Percentiles rank a stretch among this genome's conserved stretches.
phyloP scores from a whole-genome alignment of 2,329 filamentous ascomycete species.

The Phaeosphaeriaceae sp. region DNA sequence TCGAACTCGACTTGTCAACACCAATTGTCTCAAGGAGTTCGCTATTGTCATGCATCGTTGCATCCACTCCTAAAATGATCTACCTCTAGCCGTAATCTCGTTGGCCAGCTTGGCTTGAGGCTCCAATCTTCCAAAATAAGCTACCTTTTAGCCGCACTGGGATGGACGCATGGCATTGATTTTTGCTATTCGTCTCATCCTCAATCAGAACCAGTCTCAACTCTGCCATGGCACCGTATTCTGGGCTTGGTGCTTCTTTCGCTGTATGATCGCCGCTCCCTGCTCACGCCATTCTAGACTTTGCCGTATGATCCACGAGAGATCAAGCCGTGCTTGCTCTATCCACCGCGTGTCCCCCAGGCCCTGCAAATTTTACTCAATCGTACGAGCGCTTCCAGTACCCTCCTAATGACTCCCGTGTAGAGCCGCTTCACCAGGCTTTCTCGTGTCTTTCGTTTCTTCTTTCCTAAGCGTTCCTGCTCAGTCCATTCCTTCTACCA shows the following conservation, averaged over 20 bases:
- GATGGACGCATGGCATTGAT: slow-evolving; percentile 35
- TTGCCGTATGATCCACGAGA: slow-evolving; percentile 22
- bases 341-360: slow-evolving; percentile 5
- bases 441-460: slow-evolving; percentile 30
- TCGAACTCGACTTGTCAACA: slow-evolving; percentile 37
- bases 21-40: slow-evolving; percentile 48
- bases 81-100: slow-evolving; percentile 26
- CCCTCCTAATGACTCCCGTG: slow-evolving; percentile 36
- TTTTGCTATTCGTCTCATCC: slow-evolving; percentile 40
- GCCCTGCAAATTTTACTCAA: slow-evolving; percentile 33
- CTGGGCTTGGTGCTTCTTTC: slow-evolving; percentile 37
- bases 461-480: slow-evolving; percentile 31
- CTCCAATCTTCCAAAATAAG: slow-evolving; percentile 25
- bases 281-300: slow-evolving; percentile 41
- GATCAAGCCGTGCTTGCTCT: slow-evolving; percentile 26
- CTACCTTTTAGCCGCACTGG: slow-evolving; percentile 22
- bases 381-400: slow-evolving; percentile 21
- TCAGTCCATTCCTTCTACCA: slow-evolving; percentile 36
- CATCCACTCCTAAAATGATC: slow-evolving; percentile 14
- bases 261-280: slow-evolving; percentile 27
- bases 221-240: slow-evolving; percentile 30
- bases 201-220: slow-evolving; percentile 44
- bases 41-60: slow-evolving; percentile 33
- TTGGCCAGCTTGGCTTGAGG: slow-evolving; percentile 31
- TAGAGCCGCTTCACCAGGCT: slow-evolving; percentile 38